Conservation (phyloP, 306 rosid genomes). For the Trichosanthes cucumerina region DNA sequence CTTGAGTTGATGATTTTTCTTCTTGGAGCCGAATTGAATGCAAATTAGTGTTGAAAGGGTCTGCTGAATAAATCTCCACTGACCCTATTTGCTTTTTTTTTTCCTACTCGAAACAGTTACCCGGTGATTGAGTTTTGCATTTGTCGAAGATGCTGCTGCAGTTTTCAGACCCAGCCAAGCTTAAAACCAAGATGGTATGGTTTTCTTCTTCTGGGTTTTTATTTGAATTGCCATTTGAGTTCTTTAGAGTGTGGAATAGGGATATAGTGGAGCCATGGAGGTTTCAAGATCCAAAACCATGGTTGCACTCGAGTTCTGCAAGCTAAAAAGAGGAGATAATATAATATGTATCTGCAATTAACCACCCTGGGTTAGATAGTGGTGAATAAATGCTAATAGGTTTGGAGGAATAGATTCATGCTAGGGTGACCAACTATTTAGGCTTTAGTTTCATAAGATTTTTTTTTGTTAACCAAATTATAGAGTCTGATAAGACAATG, state of each 20-base stretch:
- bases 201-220: not conserved
- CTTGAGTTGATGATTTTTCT: not conserved
- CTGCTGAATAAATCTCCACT: not conserved
- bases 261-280: not conserved
- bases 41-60: not conserved
- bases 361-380: no score
- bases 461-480: no score
- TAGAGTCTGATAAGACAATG: not conserved
- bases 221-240: not conserved
- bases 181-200: constrained; percentile 58
- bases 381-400: no score
- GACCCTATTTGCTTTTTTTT: not conserved
- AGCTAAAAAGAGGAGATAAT: not conserved
- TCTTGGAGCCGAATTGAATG: not conserved
- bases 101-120: not conserved
- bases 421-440: not conserved
- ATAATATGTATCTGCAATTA: not conserved
- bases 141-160: constrained; percentile 51
- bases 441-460: no score
- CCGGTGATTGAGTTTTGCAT: not conserved
- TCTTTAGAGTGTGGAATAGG: not conserved
- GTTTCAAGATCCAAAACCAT: not conserved
- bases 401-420: no score
- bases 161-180: constrained; percentile 45
- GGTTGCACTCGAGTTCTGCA: not conserved